Evolutionary conservation across 192 early-diverging fungal genomes (phyloP).

Genomic region (Dissophora ornata): DNA sequence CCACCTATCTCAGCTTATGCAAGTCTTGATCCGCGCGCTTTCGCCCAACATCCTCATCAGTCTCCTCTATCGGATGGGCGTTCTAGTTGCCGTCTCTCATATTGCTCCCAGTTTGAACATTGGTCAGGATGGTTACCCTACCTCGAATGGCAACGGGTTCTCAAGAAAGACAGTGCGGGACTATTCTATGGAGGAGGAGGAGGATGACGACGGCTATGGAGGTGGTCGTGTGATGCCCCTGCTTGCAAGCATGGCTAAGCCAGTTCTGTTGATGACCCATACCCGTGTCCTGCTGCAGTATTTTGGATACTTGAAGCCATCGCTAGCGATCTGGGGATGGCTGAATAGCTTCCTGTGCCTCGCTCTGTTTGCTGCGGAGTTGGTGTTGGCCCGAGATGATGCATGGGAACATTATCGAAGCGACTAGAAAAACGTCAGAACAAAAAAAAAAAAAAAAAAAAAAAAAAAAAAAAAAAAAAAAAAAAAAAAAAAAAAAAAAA

Average conservation of each 20-base stretch:
- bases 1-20: constrained; percentile 38
- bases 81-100: constrained; percentile 37
- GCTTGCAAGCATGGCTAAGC: constrained; percentile 43
- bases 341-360: constrained; percentile 42
- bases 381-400: constrained; percentile 44
- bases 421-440: neutral
- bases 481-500: too few species aligned
- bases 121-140: constrained; percentile 16
- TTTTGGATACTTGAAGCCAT: constrained; percentile 41
- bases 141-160: constrained; percentile 17
- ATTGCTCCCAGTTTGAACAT: constrained; percentile 45
- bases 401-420: constrained; percentile 42
- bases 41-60: constrained; percentile 48
- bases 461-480: too few species aligned
- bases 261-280: constrained; percentile 50
- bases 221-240: constrained; percentile 16
- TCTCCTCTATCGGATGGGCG: constrained; percentile 49
- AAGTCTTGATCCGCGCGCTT: constrained; percentile 27
- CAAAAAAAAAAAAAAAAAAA: too few species aligned
- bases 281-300: constrained; percentile 41
- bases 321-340: constrained; percentile 49
- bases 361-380: constrained; percentile 36
- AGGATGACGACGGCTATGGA: neutral
- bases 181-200: constrained; percentile 14
- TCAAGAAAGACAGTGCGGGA: constrained; percentile 17